A percentile compares a stretch with the other conserved stretches of the same genome.
Evolutionary conservation across 2,329 filamentous ascomycete genomes (phyloP).

Genomic region (Phialophora macrospora): DNA sequence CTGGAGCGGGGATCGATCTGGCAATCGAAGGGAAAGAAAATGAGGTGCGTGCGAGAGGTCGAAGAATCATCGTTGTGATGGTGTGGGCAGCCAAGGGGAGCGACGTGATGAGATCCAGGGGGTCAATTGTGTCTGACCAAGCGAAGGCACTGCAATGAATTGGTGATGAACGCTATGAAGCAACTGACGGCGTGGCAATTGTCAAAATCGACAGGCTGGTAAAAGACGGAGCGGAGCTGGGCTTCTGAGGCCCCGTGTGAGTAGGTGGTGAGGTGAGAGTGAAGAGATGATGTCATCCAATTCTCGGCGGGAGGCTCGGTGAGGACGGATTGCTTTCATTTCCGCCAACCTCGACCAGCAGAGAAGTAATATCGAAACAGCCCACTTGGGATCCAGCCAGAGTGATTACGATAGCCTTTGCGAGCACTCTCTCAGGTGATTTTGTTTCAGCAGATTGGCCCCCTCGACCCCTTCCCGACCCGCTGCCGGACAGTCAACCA

Average conservation of each 20-base stretch:
- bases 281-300: neutral
- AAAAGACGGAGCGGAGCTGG: neutral
- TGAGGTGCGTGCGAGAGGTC: constrained; percentile 30
- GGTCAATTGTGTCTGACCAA: neutral
- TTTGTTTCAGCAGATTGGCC: neutral
- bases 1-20: constrained; percentile 18
- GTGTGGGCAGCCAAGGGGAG: neutral
- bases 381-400: neutral
- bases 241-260: neutral
- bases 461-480: neutral
- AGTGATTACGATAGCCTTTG: constrained; percentile 28
- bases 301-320: neutral
- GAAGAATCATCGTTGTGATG: constrained; percentile 32
- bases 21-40: constrained; percentile 20
- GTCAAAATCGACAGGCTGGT: neutral
- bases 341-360: neutral
- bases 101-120: neutral
- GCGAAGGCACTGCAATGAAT: neutral
- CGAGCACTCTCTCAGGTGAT: constrained; percentile 16
- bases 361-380: neutral
- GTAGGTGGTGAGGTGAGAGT: neutral
- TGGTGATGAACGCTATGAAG: neutral
- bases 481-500: neutral
- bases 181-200: neutral
- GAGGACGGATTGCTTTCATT: neutral